These are phyloP conservation scores for Tetracladium marchalianum DNA, from an alignment of 495 filamentous ascomycete species.

Conservation along the genomic window DNA sequence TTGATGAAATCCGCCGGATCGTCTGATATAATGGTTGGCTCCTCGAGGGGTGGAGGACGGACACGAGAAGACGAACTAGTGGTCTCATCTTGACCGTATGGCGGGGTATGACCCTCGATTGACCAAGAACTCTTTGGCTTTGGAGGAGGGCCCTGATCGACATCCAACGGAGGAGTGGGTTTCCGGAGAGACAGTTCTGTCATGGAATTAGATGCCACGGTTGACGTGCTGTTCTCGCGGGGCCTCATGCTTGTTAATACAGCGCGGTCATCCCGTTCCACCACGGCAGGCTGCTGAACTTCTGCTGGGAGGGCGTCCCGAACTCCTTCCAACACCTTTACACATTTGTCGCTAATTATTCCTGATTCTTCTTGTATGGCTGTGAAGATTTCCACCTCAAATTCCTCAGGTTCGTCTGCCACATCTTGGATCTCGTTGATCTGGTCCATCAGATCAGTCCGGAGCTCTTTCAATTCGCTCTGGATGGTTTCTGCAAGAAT, in stretches of 20 bases:
- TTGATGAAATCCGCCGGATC: slow-evolving; percentile 6
- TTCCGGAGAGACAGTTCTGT: not conserved
- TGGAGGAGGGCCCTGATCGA: not conserved
- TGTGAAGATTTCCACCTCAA: slow-evolving; percentile 10
- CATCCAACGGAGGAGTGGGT: not conserved
- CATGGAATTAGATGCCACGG: not conserved
- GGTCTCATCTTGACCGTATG: not conserved
- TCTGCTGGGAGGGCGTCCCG: slow-evolving; percentile 1
- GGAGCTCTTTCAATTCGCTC: slow-evolving; percentile 11
- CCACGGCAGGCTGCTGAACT: not conserved
- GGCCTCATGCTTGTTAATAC: slow-evolving; percentile 5
- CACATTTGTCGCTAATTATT: slow-evolving; percentile 7
- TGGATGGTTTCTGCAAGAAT: slow-evolving; percentile 5
- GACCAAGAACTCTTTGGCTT: slow-evolving; percentile 14
- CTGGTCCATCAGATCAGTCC: slow-evolving; percentile 14
- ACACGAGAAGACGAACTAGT: not conserved
- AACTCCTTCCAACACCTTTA: slow-evolving; percentile 13
- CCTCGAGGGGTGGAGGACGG: not conserved
- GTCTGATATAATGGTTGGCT: not conserved
- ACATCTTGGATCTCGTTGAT: slow-evolving; percentile 10
- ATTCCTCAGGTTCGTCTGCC: slow-evolving; percentile 14
- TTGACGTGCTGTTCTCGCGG: not conserved
- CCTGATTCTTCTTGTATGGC: slow-evolving; percentile 5
- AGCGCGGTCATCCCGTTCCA: slow-evolving; percentile 2
- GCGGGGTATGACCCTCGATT: slow-evolving; percentile 2